A percentile compares a stretch with the other conserved stretches of the same genome.
Evolutionary conservation across 495 filamentous ascomycete genomes (phyloP).

Genomic region (Chaetomium tenue): DNA sequence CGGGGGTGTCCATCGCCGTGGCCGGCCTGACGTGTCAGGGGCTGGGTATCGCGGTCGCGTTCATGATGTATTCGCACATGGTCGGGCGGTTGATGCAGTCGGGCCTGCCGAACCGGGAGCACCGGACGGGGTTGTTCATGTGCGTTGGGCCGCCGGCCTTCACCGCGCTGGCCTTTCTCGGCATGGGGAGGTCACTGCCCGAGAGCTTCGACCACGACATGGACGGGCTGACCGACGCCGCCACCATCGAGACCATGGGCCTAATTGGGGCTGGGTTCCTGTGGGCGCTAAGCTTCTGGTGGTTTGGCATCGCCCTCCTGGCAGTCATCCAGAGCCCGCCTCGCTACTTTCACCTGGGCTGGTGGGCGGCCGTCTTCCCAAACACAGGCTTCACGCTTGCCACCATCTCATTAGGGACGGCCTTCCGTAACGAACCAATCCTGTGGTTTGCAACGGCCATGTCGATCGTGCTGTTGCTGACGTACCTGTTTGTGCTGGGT

Average conservation of each 20-base stretch:
- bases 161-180: conserved; percentile 46
- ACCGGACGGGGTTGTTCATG: conserved; percentile 65
- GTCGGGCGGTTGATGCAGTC: conserved; percentile 61
- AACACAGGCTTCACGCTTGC: conserved; percentile 58
- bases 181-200: conserved; percentile 31
- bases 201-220: conserved; percentile 39
- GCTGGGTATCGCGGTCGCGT: conserved; percentile 49
- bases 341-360: conserved; percentile 55
- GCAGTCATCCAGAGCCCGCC: conserved; percentile 51
- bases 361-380: conserved; percentile 61
- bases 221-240: conserved; percentile 32
- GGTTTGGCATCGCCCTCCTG: conserved; percentile 63
- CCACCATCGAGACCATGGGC: conserved; percentile 50
- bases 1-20: conserved; percentile 47
- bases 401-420: conserved; percentile 50
- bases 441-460: conserved; percentile 50
- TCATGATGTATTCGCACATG: conserved; percentile 59
- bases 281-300: conserved; percentile 76
- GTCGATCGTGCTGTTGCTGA: conserved; percentile 54
- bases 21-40: conserved; percentile 56
- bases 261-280: conserved; percentile 59
- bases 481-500: conserved; percentile 58
- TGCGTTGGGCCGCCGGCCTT: conserved; percentile 67
- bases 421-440: conserved; percentile 43
- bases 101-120: conserved; percentile 52